Conservation (phyloP, 345 rosid genomes). For the Murraya koenigii region DNA sequence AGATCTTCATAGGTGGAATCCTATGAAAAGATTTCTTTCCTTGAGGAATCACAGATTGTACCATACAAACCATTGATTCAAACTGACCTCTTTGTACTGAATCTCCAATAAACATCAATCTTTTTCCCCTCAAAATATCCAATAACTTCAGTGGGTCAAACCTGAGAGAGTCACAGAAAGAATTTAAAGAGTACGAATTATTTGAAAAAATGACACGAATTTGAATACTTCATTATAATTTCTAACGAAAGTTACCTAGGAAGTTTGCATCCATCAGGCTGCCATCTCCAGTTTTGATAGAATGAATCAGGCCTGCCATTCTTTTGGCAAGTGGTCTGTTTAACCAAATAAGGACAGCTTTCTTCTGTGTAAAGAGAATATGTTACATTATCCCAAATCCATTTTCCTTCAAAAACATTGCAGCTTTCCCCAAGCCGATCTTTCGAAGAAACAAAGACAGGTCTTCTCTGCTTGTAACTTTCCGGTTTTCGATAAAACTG, state of each 20-base stretch:
- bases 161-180: constrained; percentile 38
- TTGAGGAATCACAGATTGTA: constrained; percentile 74
- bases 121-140: constrained; percentile 66
- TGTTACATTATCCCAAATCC: constrained; percentile 88
- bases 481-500: constrained; percentile 26
- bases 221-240: background rate
- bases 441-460: constrained; percentile 44
- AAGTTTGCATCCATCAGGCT: constrained; percentile 66
- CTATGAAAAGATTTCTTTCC: constrained; percentile 64
- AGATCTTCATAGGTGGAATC: constrained; percentile 87
- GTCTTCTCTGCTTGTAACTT: constrained; percentile 18
- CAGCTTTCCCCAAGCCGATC: constrained; percentile 61
- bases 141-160: constrained; percentile 74
- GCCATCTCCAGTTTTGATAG: constrained; percentile 90
- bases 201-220: no score
- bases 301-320: constrained; percentile 84
- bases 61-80: constrained; percentile 85
- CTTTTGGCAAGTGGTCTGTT: constrained; percentile 72
- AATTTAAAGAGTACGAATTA: background rate
- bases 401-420: constrained; percentile 73
- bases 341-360: constrained; percentile 82
- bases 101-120: constrained; percentile 91
- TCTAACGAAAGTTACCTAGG: constrained; percentile 46
- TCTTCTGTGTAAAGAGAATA: constrained; percentile 73
- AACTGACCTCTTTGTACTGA: constrained; percentile 88